A percentile compares a stretch with the other conserved stretches of the same genome.
Conservation (phyloP, 495 filamentous ascomycete species). For the Neurospora tetrasperma region DNA sequence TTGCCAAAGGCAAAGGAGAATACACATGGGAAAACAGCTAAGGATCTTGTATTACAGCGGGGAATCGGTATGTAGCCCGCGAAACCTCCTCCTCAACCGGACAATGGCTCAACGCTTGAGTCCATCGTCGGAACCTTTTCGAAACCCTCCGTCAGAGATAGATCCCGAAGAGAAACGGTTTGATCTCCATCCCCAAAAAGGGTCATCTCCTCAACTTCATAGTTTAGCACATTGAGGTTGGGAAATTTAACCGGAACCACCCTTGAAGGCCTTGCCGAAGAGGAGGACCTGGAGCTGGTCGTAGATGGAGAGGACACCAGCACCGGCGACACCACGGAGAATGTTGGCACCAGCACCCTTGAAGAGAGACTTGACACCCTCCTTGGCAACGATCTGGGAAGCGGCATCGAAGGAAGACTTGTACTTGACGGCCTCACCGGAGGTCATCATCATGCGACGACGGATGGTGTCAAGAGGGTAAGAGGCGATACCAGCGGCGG, state of each 20-base stretch:
- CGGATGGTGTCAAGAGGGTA: slow-evolving; percentile 99
- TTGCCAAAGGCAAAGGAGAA: slow-evolving; percentile 28
- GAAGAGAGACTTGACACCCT: slow-evolving; percentile 97
- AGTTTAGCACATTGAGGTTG: slow-evolving; percentile 23
- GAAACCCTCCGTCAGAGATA: slow-evolving; percentile 1
- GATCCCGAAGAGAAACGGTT: slow-evolving; percentile 7
- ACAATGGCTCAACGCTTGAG: neutral
- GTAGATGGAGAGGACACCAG: slow-evolving; percentile 99
- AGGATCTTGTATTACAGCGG: slow-evolving; percentile 54
- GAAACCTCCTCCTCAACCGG: slow-evolving; percentile 4
- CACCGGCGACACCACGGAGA: slow-evolving; percentile 99
- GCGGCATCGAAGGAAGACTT: slow-evolving; percentile 85
- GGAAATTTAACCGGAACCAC: slow-evolving; percentile 62
- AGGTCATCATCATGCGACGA: slow-evolving; percentile 99
- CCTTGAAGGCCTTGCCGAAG: slow-evolving; percentile 99
- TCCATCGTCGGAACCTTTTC: slow-evolving; percentile 2
- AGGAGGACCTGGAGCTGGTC: slow-evolving; percentile 97
- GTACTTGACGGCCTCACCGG: slow-evolving; percentile 98
- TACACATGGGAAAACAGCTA: slow-evolving; percentile 46
- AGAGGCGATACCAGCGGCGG: slow-evolving; percentile 99
- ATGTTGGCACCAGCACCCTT: slow-evolving; percentile 99
- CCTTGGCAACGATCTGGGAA: slow-evolving; percentile 90
- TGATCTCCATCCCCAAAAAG: slow-evolving; percentile 27
- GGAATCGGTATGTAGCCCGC: slow-evolving; percentile 13
- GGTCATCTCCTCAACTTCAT: slow-evolving; percentile 16